Evolutionary conservation across 2,329 filamentous ascomycete species (phyloP).

Genomic region (Aspergillus fructus): DNA sequence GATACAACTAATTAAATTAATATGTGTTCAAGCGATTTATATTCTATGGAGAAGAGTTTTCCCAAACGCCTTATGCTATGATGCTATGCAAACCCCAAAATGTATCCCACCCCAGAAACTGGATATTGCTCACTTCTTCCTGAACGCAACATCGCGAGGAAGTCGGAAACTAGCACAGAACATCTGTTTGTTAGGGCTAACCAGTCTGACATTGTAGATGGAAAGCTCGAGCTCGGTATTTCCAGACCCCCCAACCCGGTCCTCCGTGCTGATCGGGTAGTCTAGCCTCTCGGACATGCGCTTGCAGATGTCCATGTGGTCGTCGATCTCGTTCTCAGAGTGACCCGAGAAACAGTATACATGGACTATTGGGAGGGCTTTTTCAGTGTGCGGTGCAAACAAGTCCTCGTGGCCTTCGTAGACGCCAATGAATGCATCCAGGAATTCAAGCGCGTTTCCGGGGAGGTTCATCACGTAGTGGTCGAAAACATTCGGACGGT

Average conservation of each 20-base stretch:
- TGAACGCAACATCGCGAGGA: constrained; percentile 78
- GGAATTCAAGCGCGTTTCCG: constrained; percentile 81
- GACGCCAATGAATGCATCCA: constrained; percentile 73
- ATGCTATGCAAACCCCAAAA: constrained; percentile 10
- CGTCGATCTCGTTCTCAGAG: constrained; percentile 68
- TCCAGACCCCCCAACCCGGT: constrained; percentile 48
- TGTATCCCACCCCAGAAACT: not conserved
- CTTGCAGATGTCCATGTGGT: constrained; percentile 61
- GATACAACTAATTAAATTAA: not conserved
- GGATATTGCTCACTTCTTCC: constrained; percentile 12
- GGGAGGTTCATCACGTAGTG: constrained; percentile 99
- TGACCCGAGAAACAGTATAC: constrained; percentile 93
- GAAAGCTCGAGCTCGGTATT: constrained; percentile 61
- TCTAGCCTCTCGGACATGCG: constrained; percentile 64
- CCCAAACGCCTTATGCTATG: constrained; percentile 17
- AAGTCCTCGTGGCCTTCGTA: constrained; percentile 70
- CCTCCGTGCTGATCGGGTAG: constrained; percentile 56
- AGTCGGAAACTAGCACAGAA: constrained; percentile 92
- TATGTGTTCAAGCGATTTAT: not conserved
- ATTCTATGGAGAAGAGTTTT: not conserved
- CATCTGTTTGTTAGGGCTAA: constrained; percentile 93
- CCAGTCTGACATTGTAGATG: constrained; percentile 71
- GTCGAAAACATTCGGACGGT: constrained; percentile 68
- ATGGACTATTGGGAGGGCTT: constrained; percentile 76
- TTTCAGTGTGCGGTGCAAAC: constrained; percentile 60